Percentiles rank a stretch among this genome's conserved stretches.
phyloP scores from a whole-genome alignment of 129 eudicot species.

The Flaveria linearis region DNA sequence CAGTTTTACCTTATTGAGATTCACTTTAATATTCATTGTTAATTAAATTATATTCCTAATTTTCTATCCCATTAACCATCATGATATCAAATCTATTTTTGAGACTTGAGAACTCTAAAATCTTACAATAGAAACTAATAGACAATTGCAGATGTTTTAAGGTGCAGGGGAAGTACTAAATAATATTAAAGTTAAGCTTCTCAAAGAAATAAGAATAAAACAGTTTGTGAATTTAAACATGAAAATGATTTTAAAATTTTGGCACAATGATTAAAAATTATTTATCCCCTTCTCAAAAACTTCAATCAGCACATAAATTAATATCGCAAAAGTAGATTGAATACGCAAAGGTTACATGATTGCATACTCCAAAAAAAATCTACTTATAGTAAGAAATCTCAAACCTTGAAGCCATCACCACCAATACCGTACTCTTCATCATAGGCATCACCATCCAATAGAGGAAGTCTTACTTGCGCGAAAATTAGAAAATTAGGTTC shows the following conservation, averaged over 20 bases:
- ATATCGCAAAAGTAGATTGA: slow-evolving; percentile 4
- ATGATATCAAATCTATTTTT: neutral
- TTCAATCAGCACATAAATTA: neutral
- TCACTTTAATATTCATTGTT: neutral
- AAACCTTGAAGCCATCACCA: slow-evolving; percentile 60
- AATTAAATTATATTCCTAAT: neutral
- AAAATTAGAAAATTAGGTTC: slow-evolving; percentile 84
- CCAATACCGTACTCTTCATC: slow-evolving; percentile 68
- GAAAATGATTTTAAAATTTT: neutral
- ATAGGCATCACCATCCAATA: slow-evolving; percentile 77
- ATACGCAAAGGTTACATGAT: neutral
- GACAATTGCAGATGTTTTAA: slow-evolving; percentile 2
- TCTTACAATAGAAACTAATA: neutral
- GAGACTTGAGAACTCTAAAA: neutral
- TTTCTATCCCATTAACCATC: neutral
- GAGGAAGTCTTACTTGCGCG: slow-evolving; percentile 83
- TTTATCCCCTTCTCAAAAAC: slow-evolving; percentile 14
- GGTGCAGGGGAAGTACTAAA: neutral
- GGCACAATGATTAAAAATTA: neutral
- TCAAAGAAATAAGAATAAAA: neutral
- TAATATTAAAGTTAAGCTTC: neutral
- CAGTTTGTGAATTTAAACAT: neutral
- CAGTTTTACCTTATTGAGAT: too few relatives aligned
- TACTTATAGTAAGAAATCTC: slow-evolving; percentile 71
- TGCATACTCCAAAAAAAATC: slow-evolving; percentile 23